Percentiles rank a stretch among this genome's conserved stretches.
These are phyloP conservation scores for Stachybotrys echinatus DNA, from an alignment of 2,329 filamentous ascomycete species.

Conservation along the genomic window DNA sequence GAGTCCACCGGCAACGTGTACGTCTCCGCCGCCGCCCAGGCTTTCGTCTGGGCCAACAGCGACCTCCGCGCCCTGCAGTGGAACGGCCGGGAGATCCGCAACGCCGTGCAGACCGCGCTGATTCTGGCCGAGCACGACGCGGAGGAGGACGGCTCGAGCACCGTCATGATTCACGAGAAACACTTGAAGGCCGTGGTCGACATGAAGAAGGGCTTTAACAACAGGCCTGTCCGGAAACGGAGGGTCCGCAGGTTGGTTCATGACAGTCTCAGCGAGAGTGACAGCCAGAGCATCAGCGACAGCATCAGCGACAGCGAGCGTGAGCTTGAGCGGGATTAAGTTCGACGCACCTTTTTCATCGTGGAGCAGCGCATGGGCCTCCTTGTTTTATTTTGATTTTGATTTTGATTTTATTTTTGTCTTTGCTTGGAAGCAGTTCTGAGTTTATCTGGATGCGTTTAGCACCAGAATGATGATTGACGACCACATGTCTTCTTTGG, in stretches of 20 bases:
- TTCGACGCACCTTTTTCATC: too few relatives aligned
- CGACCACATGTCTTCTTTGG: not conserved
- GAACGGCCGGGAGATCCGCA: conserved; percentile 38
- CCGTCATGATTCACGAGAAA: conserved; percentile 22
- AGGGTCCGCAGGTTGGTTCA: not conserved
- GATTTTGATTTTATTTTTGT: not conserved
- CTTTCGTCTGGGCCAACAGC: conserved; percentile 29
- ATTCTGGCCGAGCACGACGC: conserved; percentile 37
- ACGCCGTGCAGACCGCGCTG: conserved; percentile 38
- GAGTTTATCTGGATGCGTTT: too few relatives aligned
- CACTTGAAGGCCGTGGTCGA: conserved; percentile 27
- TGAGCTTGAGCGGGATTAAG: not conserved
- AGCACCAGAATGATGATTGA: too few relatives aligned
- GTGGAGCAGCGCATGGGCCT: too few relatives aligned
- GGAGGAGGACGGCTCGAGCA: conserved; percentile 25
- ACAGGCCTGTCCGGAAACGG: conserved; percentile 7
- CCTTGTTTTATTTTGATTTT: not conserved
- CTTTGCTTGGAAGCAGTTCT: too few relatives aligned
- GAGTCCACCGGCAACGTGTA: conserved; percentile 32
- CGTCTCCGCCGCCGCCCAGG: conserved; percentile 29
- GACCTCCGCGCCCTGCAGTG: conserved; percentile 33
- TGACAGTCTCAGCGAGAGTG: not conserved
- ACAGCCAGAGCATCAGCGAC: not conserved
- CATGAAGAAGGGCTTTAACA: conserved; percentile 27
- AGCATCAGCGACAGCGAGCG: not conserved